A percentile compares a stretch with the other conserved stretches of the same genome.
These are phyloP conservation scores for Debaryomycetaceae sp. DNA, from an alignment of 1,139 yeast genomes.

Conservation along the genomic window DNA sequence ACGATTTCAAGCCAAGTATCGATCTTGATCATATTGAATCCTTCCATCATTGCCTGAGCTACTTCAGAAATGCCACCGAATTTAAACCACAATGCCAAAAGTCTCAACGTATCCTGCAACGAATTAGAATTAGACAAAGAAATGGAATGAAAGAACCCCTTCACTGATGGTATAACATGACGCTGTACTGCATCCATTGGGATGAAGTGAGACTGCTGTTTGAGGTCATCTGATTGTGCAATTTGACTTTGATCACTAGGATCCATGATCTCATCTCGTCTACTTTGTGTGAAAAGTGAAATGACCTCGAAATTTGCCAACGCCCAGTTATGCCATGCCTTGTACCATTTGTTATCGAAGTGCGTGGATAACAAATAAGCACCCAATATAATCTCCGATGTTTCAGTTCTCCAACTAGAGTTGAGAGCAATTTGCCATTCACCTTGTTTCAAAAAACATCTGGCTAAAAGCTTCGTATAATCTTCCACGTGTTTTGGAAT, in stretches of 20 bases:
- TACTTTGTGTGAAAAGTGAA: slow-evolving; percentile 51
- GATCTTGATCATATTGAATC: slow-evolving; percentile 82
- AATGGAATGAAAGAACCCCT: slow-evolving; percentile 93
- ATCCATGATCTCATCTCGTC: slow-evolving; percentile 22
- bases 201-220: slow-evolving; percentile 24
- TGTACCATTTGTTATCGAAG: slow-evolving; percentile 90
- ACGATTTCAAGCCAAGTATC: slow-evolving; percentile 95
- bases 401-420: slow-evolving; percentile 76
- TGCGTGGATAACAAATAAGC: slow-evolving; percentile 93
- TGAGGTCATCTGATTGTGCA: slow-evolving; percentile 9
- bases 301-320: slow-evolving; percentile 94
- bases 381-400: slow-evolving; percentile 77
- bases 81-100: slow-evolving; percentile 91
- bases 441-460: slow-evolving; percentile 96
- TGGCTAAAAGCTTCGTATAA: slow-evolving; percentile 81
- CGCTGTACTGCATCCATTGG: slow-evolving; percentile 66
- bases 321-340: slow-evolving; percentile 99
- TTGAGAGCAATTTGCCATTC: slow-evolving; percentile 93
- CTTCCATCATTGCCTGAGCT: slow-evolving; percentile 86
- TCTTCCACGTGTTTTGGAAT: slow-evolving; percentile 75
- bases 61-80: slow-evolving; percentile 94
- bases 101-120: slow-evolving; percentile 85
- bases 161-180: slow-evolving; percentile 91
- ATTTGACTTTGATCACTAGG: slow-evolving; percentile 18
- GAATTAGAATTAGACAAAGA: slow-evolving; percentile 84